Base-by-base conservation (phyloP, 2,329 filamentous ascomycete species). In the Stachybotrys elegans region DNA sequence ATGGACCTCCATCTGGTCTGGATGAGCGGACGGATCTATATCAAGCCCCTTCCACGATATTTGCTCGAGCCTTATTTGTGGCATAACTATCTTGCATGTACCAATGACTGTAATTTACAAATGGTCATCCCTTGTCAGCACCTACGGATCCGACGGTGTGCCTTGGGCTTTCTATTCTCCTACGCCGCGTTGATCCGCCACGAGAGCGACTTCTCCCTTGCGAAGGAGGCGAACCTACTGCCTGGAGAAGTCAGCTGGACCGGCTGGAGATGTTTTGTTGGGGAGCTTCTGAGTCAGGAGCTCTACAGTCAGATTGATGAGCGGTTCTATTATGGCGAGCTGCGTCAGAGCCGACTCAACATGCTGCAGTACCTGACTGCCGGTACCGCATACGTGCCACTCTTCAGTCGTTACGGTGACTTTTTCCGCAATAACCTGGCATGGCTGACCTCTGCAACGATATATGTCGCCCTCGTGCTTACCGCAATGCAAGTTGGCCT, bases 401-500 rank as follows among this genome's bases (percentile, higher is more conserved):
- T 14, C n/a, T 37, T 14, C n/a, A 37, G 13, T 20, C n/a, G 20
- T 8, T 37, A 37, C 19, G 34, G 6, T 19, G 16, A 14, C n/a
- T 37, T 17, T 13, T 37, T 37, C 17, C 32, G 14, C 25, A 57
- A 67, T 32, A 70, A 73, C 47, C 63, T 73, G 22, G 57, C 56
- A 19, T 64, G 57, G 58, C 48, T 75, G 2, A 54, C 67, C 1
- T 54, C 62, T 14, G 49, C 61, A 4, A 61, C 67, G 6, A 63
- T 63, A 2, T 73, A 70, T 47, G 50, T 73, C 20, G 64, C 63
- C 31, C 51, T 73, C 14, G 57, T 72, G 9, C 55, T 76, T 22
- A 66, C 67, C 6, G 70, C 71, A 0, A 70, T 75, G 66, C 70
- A 75, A 54, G 66, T 72, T 7, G 68, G 67, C 1, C 48, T 72